These are phyloP conservation scores for Penicillium canescens DNA, from an alignment of 495 filamentous ascomycete species.

Conservation along the genomic window DNA sequence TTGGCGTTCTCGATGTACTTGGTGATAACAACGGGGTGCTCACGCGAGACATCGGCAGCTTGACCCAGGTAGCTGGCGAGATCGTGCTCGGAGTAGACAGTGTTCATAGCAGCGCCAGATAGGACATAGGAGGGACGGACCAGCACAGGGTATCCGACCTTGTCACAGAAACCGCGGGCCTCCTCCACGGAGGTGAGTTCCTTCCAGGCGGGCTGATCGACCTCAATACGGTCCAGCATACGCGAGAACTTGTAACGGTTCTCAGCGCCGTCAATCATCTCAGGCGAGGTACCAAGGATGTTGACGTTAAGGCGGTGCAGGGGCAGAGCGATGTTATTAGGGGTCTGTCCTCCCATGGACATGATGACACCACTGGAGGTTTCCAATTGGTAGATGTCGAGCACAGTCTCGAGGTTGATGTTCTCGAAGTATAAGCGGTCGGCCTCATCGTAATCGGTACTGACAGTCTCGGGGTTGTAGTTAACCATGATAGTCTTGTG, in stretches of 20 bases:
- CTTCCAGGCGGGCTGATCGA: slow-evolving; percentile 97
- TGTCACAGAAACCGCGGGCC: slow-evolving; percentile 80
- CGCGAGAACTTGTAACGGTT: slow-evolving; percentile 99
- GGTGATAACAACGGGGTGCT: slow-evolving; percentile 97
- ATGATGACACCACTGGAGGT: slow-evolving; percentile 87
- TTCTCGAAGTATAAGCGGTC: slow-evolving; percentile 97
- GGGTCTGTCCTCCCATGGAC: slow-evolving; percentile 97
- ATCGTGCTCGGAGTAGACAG: slow-evolving; percentile 90
- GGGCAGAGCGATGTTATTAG: slow-evolving; percentile 95
- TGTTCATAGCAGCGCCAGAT: slow-evolving; percentile 98
- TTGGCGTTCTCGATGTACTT: slow-evolving; percentile 98
- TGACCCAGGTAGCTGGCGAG: slow-evolving; percentile 88
- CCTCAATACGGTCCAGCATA: slow-evolving; percentile 90
- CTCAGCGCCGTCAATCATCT: slow-evolving; percentile 98
- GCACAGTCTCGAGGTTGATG: slow-evolving; percentile 89
- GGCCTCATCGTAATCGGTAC: slow-evolving; percentile 95
- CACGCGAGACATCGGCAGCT: slow-evolving; percentile 87
- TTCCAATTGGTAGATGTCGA: slow-evolving; percentile 95
- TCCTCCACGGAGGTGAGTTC: slow-evolving; percentile 90
- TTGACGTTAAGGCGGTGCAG: slow-evolving; percentile 86
- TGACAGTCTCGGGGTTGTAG: slow-evolving; percentile 93
- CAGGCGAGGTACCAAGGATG: slow-evolving; percentile 91
- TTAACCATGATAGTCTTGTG: slow-evolving; percentile 99
- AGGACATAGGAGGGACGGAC: slow-evolving; percentile 97
- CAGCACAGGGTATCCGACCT: slow-evolving; percentile 90